Evolutionary conservation across 148 eudicot species (phyloP).

Genomic region (Diospyros lotus): DNA sequence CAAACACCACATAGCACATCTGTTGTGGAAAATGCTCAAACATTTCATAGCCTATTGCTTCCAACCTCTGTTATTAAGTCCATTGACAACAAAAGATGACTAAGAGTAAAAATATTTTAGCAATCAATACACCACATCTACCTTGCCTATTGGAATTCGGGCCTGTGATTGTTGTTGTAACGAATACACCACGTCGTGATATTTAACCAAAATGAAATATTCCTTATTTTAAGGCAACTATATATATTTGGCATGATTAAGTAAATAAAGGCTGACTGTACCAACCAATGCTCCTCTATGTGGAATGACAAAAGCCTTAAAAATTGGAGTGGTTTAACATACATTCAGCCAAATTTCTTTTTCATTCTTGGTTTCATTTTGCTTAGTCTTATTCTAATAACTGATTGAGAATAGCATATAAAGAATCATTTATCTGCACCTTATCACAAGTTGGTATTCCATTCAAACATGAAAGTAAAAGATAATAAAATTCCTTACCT

Average conservation of each 20-base stretch:
- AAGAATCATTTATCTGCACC: background rate
- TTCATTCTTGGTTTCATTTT: background rate
- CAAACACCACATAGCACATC: no score
- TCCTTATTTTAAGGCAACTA: background rate
- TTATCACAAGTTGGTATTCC: background rate
- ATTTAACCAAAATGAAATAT: background rate
- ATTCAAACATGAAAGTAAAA: background rate
- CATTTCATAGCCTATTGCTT: no score
- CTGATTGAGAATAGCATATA: background rate
- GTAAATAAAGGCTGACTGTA: background rate
- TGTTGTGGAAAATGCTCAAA: no score
- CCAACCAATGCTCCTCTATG: background rate
- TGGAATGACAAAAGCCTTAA: background rate
- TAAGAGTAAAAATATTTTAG: background rate
- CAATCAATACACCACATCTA: background rate
- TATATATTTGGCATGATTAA: background rate
- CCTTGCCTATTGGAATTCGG: no score
- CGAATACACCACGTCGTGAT: no score
- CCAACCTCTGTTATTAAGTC: no score
- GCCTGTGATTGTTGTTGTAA: no score
- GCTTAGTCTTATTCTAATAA: background rate
- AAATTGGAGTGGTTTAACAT: background rate
- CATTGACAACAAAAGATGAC: no score
- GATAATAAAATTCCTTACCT: slow-evolving; percentile 24
- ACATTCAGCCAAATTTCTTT: background rate